Percentiles rank a stretch among this genome's conserved stretches.
Conservation (phyloP, 306 rosid genomes). For the Quercus ilex region DNA sequence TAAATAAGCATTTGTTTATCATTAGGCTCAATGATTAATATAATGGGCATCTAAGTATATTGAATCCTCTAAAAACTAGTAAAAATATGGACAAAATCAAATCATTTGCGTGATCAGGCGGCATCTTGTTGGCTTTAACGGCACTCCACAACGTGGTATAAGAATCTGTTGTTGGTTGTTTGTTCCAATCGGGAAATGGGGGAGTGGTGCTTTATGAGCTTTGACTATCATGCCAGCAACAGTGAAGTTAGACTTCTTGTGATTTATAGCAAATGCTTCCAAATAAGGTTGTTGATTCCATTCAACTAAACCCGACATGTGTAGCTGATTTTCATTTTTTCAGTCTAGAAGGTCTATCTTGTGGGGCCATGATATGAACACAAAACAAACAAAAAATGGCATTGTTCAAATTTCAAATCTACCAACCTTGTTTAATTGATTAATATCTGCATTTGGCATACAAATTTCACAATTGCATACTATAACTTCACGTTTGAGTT, state of each 20-base stretch:
- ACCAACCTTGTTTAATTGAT: neutral
- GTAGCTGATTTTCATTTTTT: neutral
- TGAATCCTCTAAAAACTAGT: too few species aligned
- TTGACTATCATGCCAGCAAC: constrained; percentile 9
- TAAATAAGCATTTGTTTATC: too few species aligned
- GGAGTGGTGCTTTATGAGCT: neutral
- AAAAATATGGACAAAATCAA: too few species aligned
- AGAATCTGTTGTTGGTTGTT: constrained; percentile 14
- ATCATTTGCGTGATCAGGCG: constrained; percentile 12
- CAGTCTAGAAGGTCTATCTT: neutral
- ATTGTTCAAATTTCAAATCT: neutral
- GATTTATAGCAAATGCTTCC: neutral
- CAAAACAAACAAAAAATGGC: too few species aligned
- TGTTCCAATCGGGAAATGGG: constrained; percentile 19
- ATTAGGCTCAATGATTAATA: too few species aligned
- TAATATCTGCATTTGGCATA: too few species aligned
- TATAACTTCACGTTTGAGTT: constrained; percentile 9
- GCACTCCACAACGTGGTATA: constrained; percentile 28
- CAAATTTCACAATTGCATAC: neutral
- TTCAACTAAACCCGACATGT: neutral
- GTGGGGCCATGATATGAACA: too few species aligned
- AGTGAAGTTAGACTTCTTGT: constrained; percentile 6
- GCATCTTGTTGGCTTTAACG: constrained; percentile 29
- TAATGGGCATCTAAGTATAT: too few species aligned
- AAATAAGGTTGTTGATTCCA: neutral